Base-by-base conservation (phyloP, 768 basidiomycete genomes). In the Paxillus rubicundulus region DNA sequence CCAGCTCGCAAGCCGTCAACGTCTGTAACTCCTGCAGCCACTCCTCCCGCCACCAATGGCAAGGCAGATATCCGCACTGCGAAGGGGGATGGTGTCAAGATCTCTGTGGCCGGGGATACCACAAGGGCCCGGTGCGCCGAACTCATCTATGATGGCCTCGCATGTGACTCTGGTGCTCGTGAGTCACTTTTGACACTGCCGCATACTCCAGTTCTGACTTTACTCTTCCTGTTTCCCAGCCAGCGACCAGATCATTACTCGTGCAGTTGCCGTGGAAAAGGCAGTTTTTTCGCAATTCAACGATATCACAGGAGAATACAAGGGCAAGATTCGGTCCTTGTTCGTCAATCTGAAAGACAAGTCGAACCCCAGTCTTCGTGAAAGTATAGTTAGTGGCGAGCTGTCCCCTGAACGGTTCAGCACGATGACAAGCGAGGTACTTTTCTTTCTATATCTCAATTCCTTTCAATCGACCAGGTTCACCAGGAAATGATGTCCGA, bases 281-380 rank as follows among this genome's bases (percentile, higher is more conserved):
- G 78, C 82, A 1, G 85, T 92, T 1, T 69, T 77, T 46, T 60
- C 60, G 39, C 72, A 65, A 65, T 80, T 70, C 64, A 71, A 71
- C 10, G 71, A 73, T 17, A 74, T 78, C 1, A 81, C 70, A 0
- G 64, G 74, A 12, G 67, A 62, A 3, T 93, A 93, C 70, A 86
- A 84, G 58, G 69, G 74, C 60, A 97, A 91, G 68, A 89, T 98
- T 55, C 85, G 97, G 27, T 86, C 86, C 24, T 70, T 98, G 41
- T 95, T 82, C 65, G 86, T 96, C 60, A 98, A 98, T 70, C 77
- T 99, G 61, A 98, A 97, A 70, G 95, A 96, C 70, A 94, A 92
- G 73, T 83, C 86, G 60, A 99, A 99, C 70, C 93, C 94, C 14
- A 78, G 79, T 27, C 68, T 99, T 50, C 79, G 95, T 40, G 89